phyloP scores from a whole-genome alignment of 352 stramenopile species.

The Pythium aristosporum region DNA sequence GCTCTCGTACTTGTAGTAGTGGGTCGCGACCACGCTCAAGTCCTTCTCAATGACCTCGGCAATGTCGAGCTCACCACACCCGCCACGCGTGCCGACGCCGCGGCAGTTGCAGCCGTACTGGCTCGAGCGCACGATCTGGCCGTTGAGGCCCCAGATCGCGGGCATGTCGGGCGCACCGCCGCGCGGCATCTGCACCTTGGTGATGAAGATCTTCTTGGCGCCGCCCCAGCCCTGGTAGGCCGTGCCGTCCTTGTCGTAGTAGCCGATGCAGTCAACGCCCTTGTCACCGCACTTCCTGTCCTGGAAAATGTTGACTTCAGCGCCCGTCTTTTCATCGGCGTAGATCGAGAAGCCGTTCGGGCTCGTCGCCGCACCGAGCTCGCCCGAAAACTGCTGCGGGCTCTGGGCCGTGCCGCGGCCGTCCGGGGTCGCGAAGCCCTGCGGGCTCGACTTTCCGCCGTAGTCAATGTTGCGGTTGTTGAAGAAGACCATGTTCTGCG shows the following conservation, averaged over 20 bases:
- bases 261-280: constrained; percentile 51
- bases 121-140: constrained; percentile 60
- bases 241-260: constrained; percentile 71
- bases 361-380: constrained; percentile 46
- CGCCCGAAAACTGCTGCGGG: constrained; percentile 47
- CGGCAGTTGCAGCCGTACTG: constrained; percentile 87
- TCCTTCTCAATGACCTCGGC: constrained; percentile 71
- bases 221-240: constrained; percentile 59
- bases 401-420: constrained; percentile 42
- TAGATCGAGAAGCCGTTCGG: constrained; percentile 42
- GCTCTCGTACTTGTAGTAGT: constrained; percentile 84
- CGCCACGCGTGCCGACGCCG: constrained; percentile 51
- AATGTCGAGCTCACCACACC: constrained; percentile 80
- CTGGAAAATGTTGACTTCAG: constrained; percentile 78
- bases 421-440: constrained; percentile 59
- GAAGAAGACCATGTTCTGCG: constrained; percentile 76
- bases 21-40: constrained; percentile 54
- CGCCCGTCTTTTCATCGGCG: constrained; percentile 59
- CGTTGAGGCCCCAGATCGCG: constrained; percentile 76
- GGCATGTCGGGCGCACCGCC: constrained; percentile 49
- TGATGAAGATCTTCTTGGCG: constrained; percentile 77
- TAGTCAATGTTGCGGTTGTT: constrained; percentile 87
- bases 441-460: constrained; percentile 43
- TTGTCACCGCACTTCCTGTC: constrained; percentile 49
- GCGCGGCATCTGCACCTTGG: constrained; percentile 61